Conservation (phyloP, 179 eudicot genomes). For the Spinacia oleracea region DNA sequence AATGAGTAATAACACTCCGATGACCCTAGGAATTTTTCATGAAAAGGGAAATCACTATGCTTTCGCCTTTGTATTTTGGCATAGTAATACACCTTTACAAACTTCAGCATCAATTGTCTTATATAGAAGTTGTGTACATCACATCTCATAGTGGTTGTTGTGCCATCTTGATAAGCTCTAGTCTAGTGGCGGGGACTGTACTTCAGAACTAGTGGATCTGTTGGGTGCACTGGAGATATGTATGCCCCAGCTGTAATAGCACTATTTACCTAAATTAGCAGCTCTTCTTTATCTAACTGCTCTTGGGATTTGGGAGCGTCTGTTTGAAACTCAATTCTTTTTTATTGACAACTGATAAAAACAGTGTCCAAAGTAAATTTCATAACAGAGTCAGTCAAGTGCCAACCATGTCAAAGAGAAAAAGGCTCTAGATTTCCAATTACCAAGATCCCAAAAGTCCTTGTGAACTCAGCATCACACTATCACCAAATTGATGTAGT, state of each 20-base stretch:
- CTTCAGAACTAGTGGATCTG: neutral
- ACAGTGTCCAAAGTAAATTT: too few relatives aligned
- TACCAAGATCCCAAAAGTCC: too few relatives aligned
- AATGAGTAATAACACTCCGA: neutral
- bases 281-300: neutral
- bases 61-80: neutral
- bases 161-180: neutral
- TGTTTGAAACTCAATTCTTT: too few relatives aligned
- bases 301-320: too few relatives aligned
- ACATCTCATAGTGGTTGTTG: neutral
- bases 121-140: neutral
- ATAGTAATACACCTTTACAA: neutral
- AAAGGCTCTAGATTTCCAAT: too few relatives aligned
- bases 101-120: neutral
- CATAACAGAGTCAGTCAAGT: too few relatives aligned
- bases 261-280: neutral
- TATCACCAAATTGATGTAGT: too few relatives aligned
- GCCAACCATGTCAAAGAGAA: too few relatives aligned
- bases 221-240: neutral
- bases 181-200: neutral
- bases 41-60: neutral
- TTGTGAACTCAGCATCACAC: too few relatives aligned
- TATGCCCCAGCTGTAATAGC: neutral
- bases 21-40: neutral
- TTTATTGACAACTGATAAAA: too few relatives aligned